These are phyloP conservation scores for Solanum sparsipilum DNA, from an alignment of 257 asterid species.

Conservation along the genomic window DNA sequence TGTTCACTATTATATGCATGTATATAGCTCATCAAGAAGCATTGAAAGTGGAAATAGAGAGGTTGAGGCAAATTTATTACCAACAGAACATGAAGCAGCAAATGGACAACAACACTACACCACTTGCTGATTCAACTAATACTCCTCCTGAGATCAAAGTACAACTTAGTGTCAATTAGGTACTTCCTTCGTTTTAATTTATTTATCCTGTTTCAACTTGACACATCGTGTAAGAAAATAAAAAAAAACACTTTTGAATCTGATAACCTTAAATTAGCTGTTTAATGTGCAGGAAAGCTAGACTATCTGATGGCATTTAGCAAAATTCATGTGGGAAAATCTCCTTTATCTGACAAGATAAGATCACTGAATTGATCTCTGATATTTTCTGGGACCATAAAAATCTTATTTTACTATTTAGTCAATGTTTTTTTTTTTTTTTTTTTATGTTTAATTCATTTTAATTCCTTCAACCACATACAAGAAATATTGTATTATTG, in stretches of 20 bases:
- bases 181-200: not conserved
- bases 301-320: not conserved
- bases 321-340: slow-evolving; percentile 1
- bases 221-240: too few relatives aligned
- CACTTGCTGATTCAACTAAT: slow-evolving; percentile 23
- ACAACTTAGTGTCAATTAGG: slow-evolving; percentile 40
- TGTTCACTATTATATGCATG: not conserved
- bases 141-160: slow-evolving; percentile 28
- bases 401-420: not conserved
- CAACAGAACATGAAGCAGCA: slow-evolving; percentile 67
- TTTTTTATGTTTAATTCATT: not conserved
- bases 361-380: slow-evolving; percentile 8
- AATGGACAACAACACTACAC: slow-evolving; percentile 33
- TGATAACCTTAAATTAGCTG: too few relatives aligned
- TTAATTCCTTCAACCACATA: not conserved
- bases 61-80: slow-evolving; percentile 70
- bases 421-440: not conserved
- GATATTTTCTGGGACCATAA: not conserved
- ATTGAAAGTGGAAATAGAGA: slow-evolving; percentile 80
- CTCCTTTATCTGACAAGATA: slow-evolving; percentile 15
- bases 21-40: slow-evolving; percentile 90
- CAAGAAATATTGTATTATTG: not conserved
- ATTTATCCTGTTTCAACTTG: not conserved
- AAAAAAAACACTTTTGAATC: too few relatives aligned
- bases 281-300: not conserved